phyloP scores from a whole-genome alignment of 768 basidiomycete species.

The Lentinula edodes region DNA sequence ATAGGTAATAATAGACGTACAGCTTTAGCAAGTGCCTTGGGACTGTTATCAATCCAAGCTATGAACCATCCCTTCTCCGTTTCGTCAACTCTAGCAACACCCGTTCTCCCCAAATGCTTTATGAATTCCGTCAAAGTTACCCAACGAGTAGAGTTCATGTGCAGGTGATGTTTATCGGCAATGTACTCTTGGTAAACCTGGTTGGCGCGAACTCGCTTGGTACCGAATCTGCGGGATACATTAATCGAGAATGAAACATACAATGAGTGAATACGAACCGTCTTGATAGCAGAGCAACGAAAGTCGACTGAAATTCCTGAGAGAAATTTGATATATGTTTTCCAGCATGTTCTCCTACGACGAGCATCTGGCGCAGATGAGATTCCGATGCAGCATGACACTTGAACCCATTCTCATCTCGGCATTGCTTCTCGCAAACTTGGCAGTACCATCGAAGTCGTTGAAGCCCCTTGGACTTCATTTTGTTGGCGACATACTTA shows the following conservation, averaged over 20 bases:
- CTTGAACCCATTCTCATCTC: slow-evolving; percentile 99
- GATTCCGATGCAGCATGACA: slow-evolving; percentile 85
- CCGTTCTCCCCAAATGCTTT: slow-evolving; percentile 81
- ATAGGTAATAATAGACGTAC: slow-evolving; percentile 31
- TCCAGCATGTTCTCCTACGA: slow-evolving; percentile 92
- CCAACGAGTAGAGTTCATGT: slow-evolving; percentile 99
- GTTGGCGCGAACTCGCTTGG: slow-evolving; percentile 92
- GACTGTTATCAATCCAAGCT: slow-evolving; percentile 95
- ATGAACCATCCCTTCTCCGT: slow-evolving; percentile 99
- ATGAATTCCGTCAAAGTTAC: slow-evolving; percentile 95
- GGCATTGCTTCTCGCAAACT: slow-evolving; percentile 97
- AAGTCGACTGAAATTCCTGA: slow-evolving; percentile 82
- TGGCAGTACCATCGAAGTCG: slow-evolving; percentile 98
- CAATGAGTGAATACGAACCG: slow-evolving; percentile 41
- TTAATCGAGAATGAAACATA: slow-evolving; percentile 2
- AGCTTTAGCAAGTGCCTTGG: slow-evolving; percentile 88
- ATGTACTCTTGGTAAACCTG: slow-evolving; percentile 98
- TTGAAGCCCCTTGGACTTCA: slow-evolving; percentile 96
- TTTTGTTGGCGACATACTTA: slow-evolving; percentile 89
- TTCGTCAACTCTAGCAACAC: slow-evolving; percentile 91
- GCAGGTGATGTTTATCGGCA: slow-evolving; percentile 85
- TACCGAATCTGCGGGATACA: slow-evolving; percentile 60
- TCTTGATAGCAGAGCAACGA: slow-evolving; percentile 84
- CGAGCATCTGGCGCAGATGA: slow-evolving; percentile 95
- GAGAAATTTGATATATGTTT: slow-evolving; percentile 91